Base-by-base conservation (phyloP, 2,329 filamentous ascomycete species). In the Elsinoe ampelina region DNA sequence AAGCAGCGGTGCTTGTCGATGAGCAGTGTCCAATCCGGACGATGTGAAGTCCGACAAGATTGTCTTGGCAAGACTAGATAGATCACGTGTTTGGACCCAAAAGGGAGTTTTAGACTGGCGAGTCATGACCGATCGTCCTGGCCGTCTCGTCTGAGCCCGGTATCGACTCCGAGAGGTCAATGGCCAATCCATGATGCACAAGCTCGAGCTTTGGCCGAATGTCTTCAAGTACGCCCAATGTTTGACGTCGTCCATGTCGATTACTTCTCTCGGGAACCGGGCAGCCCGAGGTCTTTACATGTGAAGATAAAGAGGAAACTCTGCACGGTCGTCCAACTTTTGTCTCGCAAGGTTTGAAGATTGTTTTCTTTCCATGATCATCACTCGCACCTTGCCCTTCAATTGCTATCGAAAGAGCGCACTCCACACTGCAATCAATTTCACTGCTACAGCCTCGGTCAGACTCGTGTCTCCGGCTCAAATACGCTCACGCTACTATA, bases 161-260 rank as follows among this genome's bases (percentile, higher is more conserved):
- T 13, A 30, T 22, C 26, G 19, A 45, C 41, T 50, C 45, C 45
- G 45, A 50, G 17, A 50, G 45, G 45, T 2, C 30, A 17, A 34
- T 19, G 15, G 2, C 5, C n/a, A 22, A 50, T 45, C 45, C 19
- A 11, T 8, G n/a, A 50, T 19, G 17, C 13, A 52, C 34, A 52
- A 38, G 48, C 35, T 52, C 39, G 17, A 26, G 32, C 48, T 39
- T 17, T 26, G 13, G 6, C 19, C 26, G 15, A 11, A 11, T 34
- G n/a, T 50, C 26, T 3, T 50, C 45, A 50, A 26, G 45, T 35
- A 50, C 48, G 15, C n/a, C 15, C 17, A 52, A 15, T 52, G 32
- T 39, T 52, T 52, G 48, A 52, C 48, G 48, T 52, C 48, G 48
- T 52, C 19, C 48, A 38, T n/a, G 35, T 35, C 32, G 32, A 38